Conservation (phyloP, 2,329 filamentous ascomycete genomes). For the Trichoderma breve region DNA sequence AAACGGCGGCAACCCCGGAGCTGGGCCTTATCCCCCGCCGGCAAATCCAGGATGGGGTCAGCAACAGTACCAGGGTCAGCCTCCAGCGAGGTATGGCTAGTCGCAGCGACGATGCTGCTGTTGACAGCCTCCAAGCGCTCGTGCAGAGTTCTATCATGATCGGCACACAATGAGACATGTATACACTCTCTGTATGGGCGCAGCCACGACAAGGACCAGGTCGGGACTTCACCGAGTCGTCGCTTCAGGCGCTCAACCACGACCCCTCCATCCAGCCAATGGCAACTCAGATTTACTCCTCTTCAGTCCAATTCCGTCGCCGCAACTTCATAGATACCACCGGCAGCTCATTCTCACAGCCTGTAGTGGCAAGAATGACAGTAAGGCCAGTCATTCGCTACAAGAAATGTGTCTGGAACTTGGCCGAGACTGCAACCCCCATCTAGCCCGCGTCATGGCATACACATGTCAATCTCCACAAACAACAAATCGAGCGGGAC, state of each 20-base stretch:
- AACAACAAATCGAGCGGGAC: not conserved
- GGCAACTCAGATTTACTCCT: not conserved
- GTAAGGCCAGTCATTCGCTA: not conserved
- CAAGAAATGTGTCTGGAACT: not conserved
- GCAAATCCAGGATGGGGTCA: constrained; percentile 19
- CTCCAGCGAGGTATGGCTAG: constrained; percentile 16
- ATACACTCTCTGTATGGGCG: not conserved
- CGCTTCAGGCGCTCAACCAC: not conserved
- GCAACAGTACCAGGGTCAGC: constrained; percentile 6
- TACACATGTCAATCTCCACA: not conserved
- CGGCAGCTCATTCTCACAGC: not conserved
- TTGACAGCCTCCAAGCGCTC: not conserved
- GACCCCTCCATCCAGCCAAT: not conserved
- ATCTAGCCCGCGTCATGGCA: not conserved
- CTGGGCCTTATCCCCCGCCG: constrained; percentile 31
- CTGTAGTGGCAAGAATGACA: not conserved
- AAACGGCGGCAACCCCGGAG: constrained; percentile 37
- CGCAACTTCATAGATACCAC: not conserved
- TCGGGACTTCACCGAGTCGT: not conserved
- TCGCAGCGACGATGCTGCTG: not conserved
- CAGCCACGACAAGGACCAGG: not conserved
- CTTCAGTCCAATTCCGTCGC: not conserved
- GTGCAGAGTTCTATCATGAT: not conserved
- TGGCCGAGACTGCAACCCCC: not conserved
- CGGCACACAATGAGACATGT: not conserved